Percentiles rank a stretch among this genome's conserved stretches.
Conservation (phyloP, 352 stramenopile species). For the Plasmopara muralis region DNA sequence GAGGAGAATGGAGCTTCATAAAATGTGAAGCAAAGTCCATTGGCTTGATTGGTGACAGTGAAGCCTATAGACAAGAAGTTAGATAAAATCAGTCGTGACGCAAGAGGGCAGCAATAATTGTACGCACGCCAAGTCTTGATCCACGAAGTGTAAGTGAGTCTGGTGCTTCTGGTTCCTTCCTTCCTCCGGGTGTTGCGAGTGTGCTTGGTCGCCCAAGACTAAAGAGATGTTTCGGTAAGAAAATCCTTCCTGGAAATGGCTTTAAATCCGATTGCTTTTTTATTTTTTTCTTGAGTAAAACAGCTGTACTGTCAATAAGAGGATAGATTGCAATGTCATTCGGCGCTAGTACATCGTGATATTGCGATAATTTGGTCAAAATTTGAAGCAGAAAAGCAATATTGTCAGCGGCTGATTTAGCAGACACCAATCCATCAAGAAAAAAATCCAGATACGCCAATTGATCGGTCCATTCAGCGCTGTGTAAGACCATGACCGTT, state of each 20-base stretch:
- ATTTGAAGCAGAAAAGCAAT: constrained; percentile 84
- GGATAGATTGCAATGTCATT: constrained; percentile 48
- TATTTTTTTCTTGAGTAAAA: constrained; percentile 74
- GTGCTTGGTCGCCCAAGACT: constrained; percentile 19
- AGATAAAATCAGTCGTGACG: constrained; percentile 9
- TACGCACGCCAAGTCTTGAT: constrained; percentile 47
- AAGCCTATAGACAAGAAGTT: constrained; percentile 31
- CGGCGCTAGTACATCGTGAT: constrained; percentile 47
- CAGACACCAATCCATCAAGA: constrained; percentile 58
- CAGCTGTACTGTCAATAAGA: constrained; percentile 48
- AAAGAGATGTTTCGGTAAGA: constrained; percentile 68
- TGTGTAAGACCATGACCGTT: constrained; percentile 20
- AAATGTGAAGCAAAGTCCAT: constrained; percentile 45
- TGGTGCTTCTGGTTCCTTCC: constrained; percentile 23
- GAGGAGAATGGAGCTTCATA: constrained; percentile 54
- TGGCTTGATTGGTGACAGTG: constrained; percentile 70
- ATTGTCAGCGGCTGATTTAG: constrained; percentile 60
- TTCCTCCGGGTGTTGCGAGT: constrained; percentile 11
- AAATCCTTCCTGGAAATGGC: constrained; percentile 78
- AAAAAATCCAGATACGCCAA: constrained; percentile 62
- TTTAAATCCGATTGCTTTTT: constrained; percentile 82
- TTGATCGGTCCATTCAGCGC: constrained; percentile 53
- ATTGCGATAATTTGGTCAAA: constrained; percentile 64
- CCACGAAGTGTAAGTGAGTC: constrained; percentile 16
- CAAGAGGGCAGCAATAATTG: neutral